Base-by-base conservation (phyloP, 805 yeast species). In the Hanseniaspora lachancei region DNA sequence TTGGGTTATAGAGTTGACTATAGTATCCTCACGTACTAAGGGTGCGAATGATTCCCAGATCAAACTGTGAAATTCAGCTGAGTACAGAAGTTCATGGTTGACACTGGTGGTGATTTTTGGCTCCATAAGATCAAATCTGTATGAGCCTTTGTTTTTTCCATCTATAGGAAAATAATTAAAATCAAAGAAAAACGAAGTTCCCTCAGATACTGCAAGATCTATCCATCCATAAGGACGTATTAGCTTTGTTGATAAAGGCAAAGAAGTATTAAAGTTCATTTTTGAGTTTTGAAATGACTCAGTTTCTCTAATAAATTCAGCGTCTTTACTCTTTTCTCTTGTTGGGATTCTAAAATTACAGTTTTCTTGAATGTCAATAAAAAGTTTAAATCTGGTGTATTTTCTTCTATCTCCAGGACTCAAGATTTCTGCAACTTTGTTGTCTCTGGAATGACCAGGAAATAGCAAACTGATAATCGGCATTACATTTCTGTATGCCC, bases 211-310 rank as follows among this genome's bases (percentile, higher is more conserved):
- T 58, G 81, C 82, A 20, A 88, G 55, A 62, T 91, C 97, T 3
- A 93, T 58, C 98, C 98, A 93, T 0, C 96, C 97, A 71, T 84
- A 93, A 1, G 95, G 84, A 49, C 93, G 44, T 7, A 53, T 35
- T 13, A 53, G 18, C 10, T 53, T 53, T 10, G 50, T n/a, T 21
- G 42, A 32, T 7, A 50, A 27, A n/a, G 56, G 56, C 23, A 46
- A 8, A 39, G 23, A 15, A 13, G 27, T 23, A 16, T 18, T 72
- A 2, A 72, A 64, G 5, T 68, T 61, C 53, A 68, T 69, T n/a
- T 69, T 66, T 5, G 67, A 62, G 20, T 68, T 68, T 49, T 64
- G 63, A 51, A 60, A 65, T 27, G 62, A 62, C 38, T 63, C 63
- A 70, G 24, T 29, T 39, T 53, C 56, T 5, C 47, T 38, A 0